Conservation (phyloP, 2,329 filamentous ascomycete genomes). For the Mariannaea sp. region DNA sequence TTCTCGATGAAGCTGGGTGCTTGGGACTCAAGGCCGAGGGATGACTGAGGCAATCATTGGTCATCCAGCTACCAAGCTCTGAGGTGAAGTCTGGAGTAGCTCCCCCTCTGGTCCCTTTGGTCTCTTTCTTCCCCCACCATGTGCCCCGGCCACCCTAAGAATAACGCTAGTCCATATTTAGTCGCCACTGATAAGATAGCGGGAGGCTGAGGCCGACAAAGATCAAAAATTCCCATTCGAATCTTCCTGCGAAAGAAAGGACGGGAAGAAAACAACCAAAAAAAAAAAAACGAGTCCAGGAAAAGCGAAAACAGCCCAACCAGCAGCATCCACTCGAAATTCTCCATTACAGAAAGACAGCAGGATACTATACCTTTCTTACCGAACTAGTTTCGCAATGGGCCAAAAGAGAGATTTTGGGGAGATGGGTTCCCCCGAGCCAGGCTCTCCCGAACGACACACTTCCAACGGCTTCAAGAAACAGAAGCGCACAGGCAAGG, state of each 20-base stretch:
- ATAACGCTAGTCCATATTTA: conserved; percentile 22
- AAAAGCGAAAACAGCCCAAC: neutral
- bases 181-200: conserved; percentile 35
- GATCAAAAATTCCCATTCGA: conserved; percentile 8
- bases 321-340: neutral
- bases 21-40: conserved; percentile 11
- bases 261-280: no score
- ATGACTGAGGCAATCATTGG: conserved; percentile 13
- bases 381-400: conserved; percentile 28
- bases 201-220: conserved; percentile 2
- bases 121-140: no score
- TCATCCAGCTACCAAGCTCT: conserved; percentile 1
- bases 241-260: no score
- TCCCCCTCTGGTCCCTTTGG: no score
- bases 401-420: conserved; percentile 40
- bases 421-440: conserved; percentile 37
- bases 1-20: conserved; percentile 14
- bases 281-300: conserved; percentile 16
- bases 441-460: conserved; percentile 29
- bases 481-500: conserved; percentile 41
- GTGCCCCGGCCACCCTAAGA: conserved; percentile 12
- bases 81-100: conserved; percentile 13
- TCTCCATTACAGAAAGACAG: neutral
- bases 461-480: conserved; percentile 38
- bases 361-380: neutral